A percentile compares a stretch with the other conserved stretches of the same genome.
These are phyloP conservation scores for Mortierella sp. DNA, from an alignment of 371 early-diverging fungal genomes.

Conservation along the genomic window DNA sequence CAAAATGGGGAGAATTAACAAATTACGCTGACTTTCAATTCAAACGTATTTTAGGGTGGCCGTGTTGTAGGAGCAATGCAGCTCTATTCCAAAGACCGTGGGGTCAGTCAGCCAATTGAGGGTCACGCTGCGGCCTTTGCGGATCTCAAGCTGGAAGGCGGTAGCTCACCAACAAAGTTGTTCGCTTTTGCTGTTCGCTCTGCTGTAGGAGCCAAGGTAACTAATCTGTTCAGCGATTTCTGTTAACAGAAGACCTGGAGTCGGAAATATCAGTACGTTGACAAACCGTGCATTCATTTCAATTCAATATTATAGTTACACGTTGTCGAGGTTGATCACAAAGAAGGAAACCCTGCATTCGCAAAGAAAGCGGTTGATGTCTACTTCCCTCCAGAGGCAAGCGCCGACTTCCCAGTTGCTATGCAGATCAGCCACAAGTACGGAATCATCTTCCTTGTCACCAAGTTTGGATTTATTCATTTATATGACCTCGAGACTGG, in stretches of 20 bases:
- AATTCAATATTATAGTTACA: constrained; percentile 74
- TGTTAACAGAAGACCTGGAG: not conserved
- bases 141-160: constrained; percentile 85
- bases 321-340: constrained; percentile 97
- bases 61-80: constrained; percentile 97
- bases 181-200: constrained; percentile 95
- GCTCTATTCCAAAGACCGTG: constrained; percentile 92
- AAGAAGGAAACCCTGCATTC: constrained; percentile 91
- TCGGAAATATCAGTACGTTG: not conserved
- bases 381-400: constrained; percentile 96
- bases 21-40: not conserved
- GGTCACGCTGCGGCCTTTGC: constrained; percentile 98
- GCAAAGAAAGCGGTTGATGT: constrained; percentile 94
- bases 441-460: constrained; percentile 93
- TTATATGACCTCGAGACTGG: constrained; percentile 96
- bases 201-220: constrained; percentile 84
- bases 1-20: not conserved
- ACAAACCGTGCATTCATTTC: not conserved
- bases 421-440: constrained; percentile 96
- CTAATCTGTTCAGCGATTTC: not conserved
- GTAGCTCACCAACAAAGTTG: constrained; percentile 82
- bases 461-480: constrained; percentile 98
- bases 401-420: constrained; percentile 95
- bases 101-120: constrained; percentile 95
- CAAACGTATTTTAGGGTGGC: constrained; percentile 63